A percentile compares a stretch with the other conserved stretches of the same genome.
Evolutionary conservation across 306 rosid species (phyloP).

Genomic region (Quercus cerris): DNA sequence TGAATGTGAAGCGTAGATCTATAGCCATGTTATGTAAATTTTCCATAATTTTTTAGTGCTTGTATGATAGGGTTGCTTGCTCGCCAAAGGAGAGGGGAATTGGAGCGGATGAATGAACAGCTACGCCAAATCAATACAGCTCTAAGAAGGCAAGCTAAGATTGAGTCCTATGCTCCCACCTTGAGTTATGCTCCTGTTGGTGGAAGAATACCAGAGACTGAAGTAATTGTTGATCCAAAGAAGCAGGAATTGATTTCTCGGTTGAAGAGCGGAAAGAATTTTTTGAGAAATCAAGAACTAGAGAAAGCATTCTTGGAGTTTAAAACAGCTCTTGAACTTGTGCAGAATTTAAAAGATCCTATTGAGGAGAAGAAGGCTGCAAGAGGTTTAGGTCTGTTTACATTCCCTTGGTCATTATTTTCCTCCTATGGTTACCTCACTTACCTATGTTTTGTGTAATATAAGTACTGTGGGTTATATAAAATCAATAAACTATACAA

Average conservation of each 20-base stretch:
- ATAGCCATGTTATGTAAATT: background rate
- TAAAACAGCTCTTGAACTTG: conserved; percentile 72
- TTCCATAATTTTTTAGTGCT: conserved; percentile 15
- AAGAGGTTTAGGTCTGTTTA: conserved; percentile 82
- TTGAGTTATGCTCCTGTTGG: conserved; percentile 89
- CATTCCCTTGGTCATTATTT: conserved; percentile 6
- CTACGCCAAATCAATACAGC: conserved; percentile 86
- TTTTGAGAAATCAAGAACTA: conserved; percentile 77
- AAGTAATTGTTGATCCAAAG: conserved; percentile 70
- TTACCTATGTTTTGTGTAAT: background rate
- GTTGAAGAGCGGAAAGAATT: conserved; percentile 80
- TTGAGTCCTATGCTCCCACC: conserved; percentile 91
- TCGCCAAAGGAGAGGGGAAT: conserved; percentile 85
- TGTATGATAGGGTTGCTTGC: conserved; percentile 74
- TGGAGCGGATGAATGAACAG: conserved; percentile 79
- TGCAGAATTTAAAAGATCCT: conserved; percentile 68
- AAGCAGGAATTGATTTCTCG: conserved; percentile 83
- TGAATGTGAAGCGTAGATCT: background rate
- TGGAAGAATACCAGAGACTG: conserved; percentile 65
- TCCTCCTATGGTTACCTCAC: background rate
- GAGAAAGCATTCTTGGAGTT: conserved; percentile 76
- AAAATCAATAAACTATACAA: background rate
- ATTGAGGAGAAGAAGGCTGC: conserved; percentile 94
- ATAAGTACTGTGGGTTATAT: background rate
- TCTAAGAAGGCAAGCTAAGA: conserved; percentile 89